Conservation (phyloP, 495 filamentous ascomycete genomes). For the Tuber borchii region DNA sequence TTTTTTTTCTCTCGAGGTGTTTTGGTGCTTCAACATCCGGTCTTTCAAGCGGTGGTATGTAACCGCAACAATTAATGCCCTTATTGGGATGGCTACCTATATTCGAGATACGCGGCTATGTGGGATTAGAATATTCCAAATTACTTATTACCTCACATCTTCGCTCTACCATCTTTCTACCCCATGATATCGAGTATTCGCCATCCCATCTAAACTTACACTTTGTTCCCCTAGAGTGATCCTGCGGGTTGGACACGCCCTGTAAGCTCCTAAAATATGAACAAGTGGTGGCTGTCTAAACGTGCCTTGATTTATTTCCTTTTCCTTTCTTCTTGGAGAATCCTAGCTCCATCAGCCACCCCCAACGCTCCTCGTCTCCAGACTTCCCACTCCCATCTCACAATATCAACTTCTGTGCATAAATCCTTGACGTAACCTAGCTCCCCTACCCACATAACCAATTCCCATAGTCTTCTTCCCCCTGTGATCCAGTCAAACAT, state of each 20-base stretch:
- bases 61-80: background rate
- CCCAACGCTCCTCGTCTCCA: slow-evolving; percentile 51
- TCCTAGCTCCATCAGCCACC: slow-evolving; percentile 29
- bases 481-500: slow-evolving; percentile 57
- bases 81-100: background rate
- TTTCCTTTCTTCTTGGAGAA: slow-evolving; percentile 22
- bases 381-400: slow-evolving; percentile 86
- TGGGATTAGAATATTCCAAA: background rate
- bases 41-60: background rate
- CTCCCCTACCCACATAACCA: slow-evolving; percentile 59
- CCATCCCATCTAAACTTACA: background rate
- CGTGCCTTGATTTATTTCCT: slow-evolving; percentile 5
- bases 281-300: background rate
- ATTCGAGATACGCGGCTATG: background rate
- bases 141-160: background rate
- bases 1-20: background rate
- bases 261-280: background rate
- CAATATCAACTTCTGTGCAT: slow-evolving; percentile 81
- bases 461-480: slow-evolving; percentile 56
- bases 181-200: background rate
- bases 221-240: background rate
- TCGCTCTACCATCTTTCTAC: background rate
- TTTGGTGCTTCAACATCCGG: background rate
- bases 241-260: background rate
- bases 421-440: slow-evolving; percentile 71